A percentile compares a stretch with the other conserved stretches of the same genome.
Conservation (phyloP, 495 filamentous ascomycete species). For the Trichoderma virens region DNA sequence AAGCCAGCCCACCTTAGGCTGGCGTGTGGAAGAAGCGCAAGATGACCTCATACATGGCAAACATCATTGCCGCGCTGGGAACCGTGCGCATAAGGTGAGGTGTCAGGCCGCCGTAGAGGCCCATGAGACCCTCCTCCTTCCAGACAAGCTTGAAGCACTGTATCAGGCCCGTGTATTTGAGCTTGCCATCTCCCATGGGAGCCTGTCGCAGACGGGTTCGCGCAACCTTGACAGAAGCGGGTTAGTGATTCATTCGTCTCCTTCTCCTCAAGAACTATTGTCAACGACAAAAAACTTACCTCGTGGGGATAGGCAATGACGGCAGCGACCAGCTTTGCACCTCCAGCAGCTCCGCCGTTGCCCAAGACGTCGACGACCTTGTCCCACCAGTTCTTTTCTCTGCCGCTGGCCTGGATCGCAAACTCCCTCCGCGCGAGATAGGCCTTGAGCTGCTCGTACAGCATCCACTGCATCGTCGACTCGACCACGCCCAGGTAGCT, state of each 20-base stretch:
- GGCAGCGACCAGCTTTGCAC: conserved; percentile 73
- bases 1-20: no score
- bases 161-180: conserved; percentile 74
- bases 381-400: conserved; percentile 54
- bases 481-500: conserved; percentile 82
- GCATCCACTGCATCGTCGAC: conserved; percentile 77
- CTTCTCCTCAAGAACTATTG: no score
- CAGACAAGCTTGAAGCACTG: conserved; percentile 77
- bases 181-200: conserved; percentile 59
- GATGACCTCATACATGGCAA: conserved; percentile 83
- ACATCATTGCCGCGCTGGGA: conserved; percentile 84
- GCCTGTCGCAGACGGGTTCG: conserved; percentile 75
- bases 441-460: conserved; percentile 80
- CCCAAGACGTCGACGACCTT: conserved; percentile 58
- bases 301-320: conserved; percentile 84
- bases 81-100: conserved; percentile 83
- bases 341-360: conserved; percentile 66
- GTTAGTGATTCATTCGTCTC: no score
- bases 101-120: conserved; percentile 77
- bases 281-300: conserved; percentile 33
- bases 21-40: conserved; percentile 44
- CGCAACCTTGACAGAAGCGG: conserved; percentile 58
- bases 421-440: conserved; percentile 52
- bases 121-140: conserved; percentile 75
- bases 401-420: conserved; percentile 42